Base-by-base conservation (phyloP, 768 basidiomycete genomes). In the Rhizopogon salebrosus region DNA sequence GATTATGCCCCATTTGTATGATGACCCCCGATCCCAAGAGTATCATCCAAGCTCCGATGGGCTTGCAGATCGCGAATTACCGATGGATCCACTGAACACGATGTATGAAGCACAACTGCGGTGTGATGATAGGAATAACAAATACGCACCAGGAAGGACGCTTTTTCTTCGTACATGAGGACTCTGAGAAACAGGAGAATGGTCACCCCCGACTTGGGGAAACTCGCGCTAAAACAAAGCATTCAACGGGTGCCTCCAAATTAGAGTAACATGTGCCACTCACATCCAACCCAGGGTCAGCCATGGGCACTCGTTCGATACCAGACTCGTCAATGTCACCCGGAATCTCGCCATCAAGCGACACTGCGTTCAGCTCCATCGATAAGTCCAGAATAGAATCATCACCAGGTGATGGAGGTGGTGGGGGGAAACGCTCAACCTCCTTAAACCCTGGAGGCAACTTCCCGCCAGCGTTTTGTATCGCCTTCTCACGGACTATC, bases 131-230 rank as follows among this genome's bases (percentile, higher is more conserved):
- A 49, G 40, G 42, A 59, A 55, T 58, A 60, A 55, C 58, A 43
- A 39, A 26, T 40, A 53, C 53, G 58, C 67, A 91, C 91, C 87
- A 73, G 93, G 95, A 56, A 98, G 77, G 42, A 95, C 94, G 62
- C 92, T 95, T 77, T 94, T 97, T 69, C 95, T 81, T 61, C 95
- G 84, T 31, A 95, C 83, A 71, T 99, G 95, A 50, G 93, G 78
- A 40, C 85, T 82, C 53, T 76, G 72, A 51, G 79, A 70, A 57
- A 76, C 69, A 27, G 82, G 75, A 41, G 80, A 80, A 61, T 82
- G 81, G 54, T 84, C 80, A 59, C 79, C 72, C 55, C 78, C 80
- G 49, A 85, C 73, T 60, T 86, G 86, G 49, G 85, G 86, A 62
- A 84, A 78, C 54, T 82, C 80, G 62, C 79, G 78, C 87, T 89